Percentiles rank a stretch among this genome's conserved stretches.
Conservation (phyloP, 768 basidiomycete species). For the Cubamyces sp. region DNA sequence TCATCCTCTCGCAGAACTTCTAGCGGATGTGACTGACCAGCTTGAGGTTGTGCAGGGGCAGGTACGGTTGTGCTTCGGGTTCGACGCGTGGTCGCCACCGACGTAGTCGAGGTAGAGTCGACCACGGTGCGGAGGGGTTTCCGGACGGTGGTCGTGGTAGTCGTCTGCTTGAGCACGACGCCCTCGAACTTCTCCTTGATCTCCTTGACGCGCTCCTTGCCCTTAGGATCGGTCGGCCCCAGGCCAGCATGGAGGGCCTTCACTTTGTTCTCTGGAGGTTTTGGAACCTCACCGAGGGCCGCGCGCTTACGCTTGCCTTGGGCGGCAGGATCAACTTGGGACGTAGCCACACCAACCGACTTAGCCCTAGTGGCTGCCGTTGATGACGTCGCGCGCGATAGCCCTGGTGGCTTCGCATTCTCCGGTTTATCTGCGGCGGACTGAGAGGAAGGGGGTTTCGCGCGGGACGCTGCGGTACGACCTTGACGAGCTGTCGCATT, state of each 20-base stretch:
- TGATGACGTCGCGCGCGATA: conserved; percentile 46
- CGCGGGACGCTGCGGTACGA: conserved; percentile 60
- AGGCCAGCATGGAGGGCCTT: conserved; percentile 15
- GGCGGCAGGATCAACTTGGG: conserved; percentile 49
- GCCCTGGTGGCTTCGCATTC: conserved; percentile 38
- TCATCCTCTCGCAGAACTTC: conserved; percentile 43
- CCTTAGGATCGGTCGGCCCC: conserved; percentile 44
- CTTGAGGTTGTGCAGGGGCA: conserved; percentile 33
- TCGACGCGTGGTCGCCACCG: conserved; percentile 30
- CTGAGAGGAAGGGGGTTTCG: conserved; percentile 55
- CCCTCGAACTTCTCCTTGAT: conserved; percentile 59
- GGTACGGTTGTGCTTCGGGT: conserved; percentile 31
- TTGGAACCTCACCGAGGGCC: conserved; percentile 72
- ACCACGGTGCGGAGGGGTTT: conserved; percentile 61
- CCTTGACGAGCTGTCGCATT: conserved; percentile 70
- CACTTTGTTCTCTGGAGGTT: conserved; percentile 52
- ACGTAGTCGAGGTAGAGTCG: conserved; percentile 29
- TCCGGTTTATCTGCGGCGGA: conserved; percentile 39
- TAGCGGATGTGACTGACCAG: conserved; percentile 30
- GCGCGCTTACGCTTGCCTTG: conserved; percentile 77
- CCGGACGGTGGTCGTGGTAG: conserved; percentile 45
- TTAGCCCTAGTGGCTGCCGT: conserved; percentile 61
- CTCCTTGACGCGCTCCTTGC: conserved; percentile 52
- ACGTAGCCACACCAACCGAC: conserved; percentile 45
- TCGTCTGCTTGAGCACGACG: conserved; percentile 60